Conservation (phyloP, 2,329 filamentous ascomycete genomes). For the Alternaria triticimaculans region DNA sequence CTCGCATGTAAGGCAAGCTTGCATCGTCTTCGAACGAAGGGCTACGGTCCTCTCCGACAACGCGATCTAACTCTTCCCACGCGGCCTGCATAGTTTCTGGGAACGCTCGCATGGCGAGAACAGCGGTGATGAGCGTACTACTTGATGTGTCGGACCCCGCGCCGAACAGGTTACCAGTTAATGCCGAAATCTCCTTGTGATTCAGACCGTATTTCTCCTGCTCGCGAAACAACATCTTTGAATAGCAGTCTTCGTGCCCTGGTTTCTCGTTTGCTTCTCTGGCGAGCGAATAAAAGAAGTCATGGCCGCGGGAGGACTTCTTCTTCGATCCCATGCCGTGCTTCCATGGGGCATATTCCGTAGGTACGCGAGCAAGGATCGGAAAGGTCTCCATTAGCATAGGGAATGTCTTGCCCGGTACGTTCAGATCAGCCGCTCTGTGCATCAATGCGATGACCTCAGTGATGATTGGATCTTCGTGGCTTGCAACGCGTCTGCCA, state of each 20-base stretch:
- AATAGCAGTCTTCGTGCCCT: slow-evolving; percentile 43
- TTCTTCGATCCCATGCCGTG: slow-evolving; percentile 38
- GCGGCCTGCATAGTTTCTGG: slow-evolving; percentile 38
- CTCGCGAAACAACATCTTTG: slow-evolving; percentile 53
- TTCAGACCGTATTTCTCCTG: slow-evolving; percentile 36
- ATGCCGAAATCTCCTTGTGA: slow-evolving; percentile 40
- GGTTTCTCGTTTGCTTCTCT: slow-evolving; percentile 38
- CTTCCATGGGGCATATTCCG: slow-evolving; percentile 52
- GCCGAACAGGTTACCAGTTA: slow-evolving; percentile 43
- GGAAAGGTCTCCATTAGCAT: slow-evolving; percentile 66
- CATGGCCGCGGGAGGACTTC: slow-evolving; percentile 37
- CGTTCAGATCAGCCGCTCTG: slow-evolving; percentile 61
- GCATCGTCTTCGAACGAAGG: slow-evolving; percentile 43
- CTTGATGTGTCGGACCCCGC: slow-evolving; percentile 45
- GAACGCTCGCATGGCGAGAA: slow-evolving; percentile 45
- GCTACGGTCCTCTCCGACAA: slow-evolving; percentile 42
- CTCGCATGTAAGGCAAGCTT: slow-evolving; percentile 48
- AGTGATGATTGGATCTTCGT: slow-evolving; percentile 63
- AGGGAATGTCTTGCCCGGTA: slow-evolving; percentile 61
- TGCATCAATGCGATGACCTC: slow-evolving; percentile 67
- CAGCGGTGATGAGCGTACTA: slow-evolving; percentile 43
- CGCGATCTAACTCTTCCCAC: slow-evolving; percentile 43
- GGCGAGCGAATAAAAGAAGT: slow-evolving; percentile 46
- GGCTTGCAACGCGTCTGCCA: slow-evolving; percentile 59
- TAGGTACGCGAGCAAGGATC: slow-evolving; percentile 61